Evolutionary conservation across 305 asterid species (phyloP).

Genomic region (Fraxinus velutina): DNA sequence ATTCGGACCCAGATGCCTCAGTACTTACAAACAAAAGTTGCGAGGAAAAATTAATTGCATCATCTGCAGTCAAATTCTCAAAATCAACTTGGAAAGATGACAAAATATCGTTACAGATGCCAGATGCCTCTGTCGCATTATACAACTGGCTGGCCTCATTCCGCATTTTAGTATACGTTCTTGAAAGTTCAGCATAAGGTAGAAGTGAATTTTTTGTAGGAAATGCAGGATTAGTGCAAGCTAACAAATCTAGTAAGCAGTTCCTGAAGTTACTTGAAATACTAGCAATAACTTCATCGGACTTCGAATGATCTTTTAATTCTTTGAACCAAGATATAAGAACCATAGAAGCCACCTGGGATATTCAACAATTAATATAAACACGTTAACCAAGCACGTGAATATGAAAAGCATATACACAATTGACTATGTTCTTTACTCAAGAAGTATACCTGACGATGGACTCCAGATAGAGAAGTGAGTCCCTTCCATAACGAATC

Average conservation of each 20-base stretch:
- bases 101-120: constrained; percentile 51
- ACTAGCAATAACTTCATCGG: constrained; percentile 48
- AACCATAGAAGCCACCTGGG: constrained; percentile 87
- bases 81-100: constrained; percentile 49
- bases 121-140: constrained; percentile 60
- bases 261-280: constrained; percentile 62
- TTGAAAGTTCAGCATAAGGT: constrained; percentile 89
- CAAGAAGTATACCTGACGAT: constrained; percentile 70
- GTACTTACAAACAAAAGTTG: constrained; percentile 48
- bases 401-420: constrained; percentile 5
- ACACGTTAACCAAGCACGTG: constrained; percentile 8
- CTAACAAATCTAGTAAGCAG: constrained; percentile 67
- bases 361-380: constrained; percentile 23
- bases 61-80: constrained; percentile 77
- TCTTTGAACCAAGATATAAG: constrained; percentile 93
- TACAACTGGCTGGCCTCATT: constrained; percentile 81
- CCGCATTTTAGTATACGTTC: constrained; percentile 90
- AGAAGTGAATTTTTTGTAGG: constrained; percentile 79
- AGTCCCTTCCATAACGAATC: constrained; percentile 85
- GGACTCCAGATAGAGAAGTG: constrained; percentile 85
- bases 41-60: constrained; percentile 74
- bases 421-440: constrained; percentile 10
- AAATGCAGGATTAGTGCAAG: constrained; percentile 86
- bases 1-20: constrained; percentile 47
- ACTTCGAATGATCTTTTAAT: constrained; percentile 42